Conservation (phyloP, 2,329 filamentous ascomycete genomes). For the Epichloe uncinata region DNA sequence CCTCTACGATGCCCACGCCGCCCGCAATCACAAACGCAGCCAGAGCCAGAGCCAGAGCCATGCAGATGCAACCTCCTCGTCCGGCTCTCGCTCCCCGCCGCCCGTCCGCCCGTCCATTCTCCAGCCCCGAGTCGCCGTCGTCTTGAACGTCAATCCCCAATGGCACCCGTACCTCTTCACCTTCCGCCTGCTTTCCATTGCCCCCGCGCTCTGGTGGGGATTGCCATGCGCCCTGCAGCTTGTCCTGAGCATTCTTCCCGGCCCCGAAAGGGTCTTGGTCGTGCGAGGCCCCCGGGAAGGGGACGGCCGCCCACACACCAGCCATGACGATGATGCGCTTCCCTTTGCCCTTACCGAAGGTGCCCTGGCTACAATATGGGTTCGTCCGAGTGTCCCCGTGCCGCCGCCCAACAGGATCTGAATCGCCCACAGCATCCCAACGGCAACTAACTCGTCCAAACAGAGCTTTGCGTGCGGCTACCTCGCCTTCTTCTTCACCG, state of each 20-base stretch:
- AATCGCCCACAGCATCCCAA: no score
- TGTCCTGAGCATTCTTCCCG: conserved; percentile 45
- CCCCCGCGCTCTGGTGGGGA: conserved; percentile 60
- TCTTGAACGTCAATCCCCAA: conserved; percentile 56
- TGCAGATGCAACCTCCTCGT: background rate
- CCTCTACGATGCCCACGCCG: background rate
- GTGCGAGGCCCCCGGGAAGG: conserved; percentile 8
- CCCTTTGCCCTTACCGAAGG: conserved; percentile 48
- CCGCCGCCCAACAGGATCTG: no score
- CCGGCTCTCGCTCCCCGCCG: background rate
- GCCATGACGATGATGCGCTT: conserved; percentile 12
- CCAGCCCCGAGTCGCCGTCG: conserved; percentile 66
- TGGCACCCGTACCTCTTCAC: conserved; percentile 65
- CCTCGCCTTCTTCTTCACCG: conserved; percentile 70
- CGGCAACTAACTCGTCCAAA: background rate
- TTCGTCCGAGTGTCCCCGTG: conserved; percentile 24
- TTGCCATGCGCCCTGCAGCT: conserved; percentile 55
- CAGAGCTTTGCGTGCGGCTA: conserved; percentile 67
- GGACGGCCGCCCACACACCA: background rate
- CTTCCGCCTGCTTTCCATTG: conserved; percentile 58
- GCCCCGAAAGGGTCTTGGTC: conserved; percentile 18
- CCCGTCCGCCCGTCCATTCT: conserved; percentile 33
- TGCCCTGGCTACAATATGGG: conserved; percentile 60
- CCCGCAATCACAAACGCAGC: conserved; percentile 1
- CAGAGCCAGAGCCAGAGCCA: background rate